Base-by-base conservation (phyloP, 164 flowering plant species). In the Magnolia changhungtana region DNA sequence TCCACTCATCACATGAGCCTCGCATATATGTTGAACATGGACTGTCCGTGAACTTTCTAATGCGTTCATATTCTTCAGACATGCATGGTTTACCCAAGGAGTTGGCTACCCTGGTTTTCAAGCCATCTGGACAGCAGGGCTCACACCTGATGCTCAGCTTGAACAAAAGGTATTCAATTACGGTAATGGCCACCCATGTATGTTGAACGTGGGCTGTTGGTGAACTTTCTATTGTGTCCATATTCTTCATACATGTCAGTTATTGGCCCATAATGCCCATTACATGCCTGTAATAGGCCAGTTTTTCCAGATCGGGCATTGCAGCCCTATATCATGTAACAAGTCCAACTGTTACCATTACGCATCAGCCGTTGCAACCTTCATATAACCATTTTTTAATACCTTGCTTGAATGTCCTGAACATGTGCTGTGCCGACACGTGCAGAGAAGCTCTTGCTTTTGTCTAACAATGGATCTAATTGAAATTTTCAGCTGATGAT, bases 401-500 rank as follows among this genome's bases (percentile, higher is more conserved):
- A 27, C 29, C 29, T 27, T 27, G 61, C 61, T 55, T 16, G 18
- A 10, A 16, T 55, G 61, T 55, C 16, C 16, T 13, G 11, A 37
- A 37, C 45, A 37, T 1, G 1, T 64, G 2, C 29, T 27, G 1
- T 27, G 29, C 29, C 29, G 1, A 27, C 2, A 27, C 29, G 2
- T 27, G 19, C 18, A 18, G 9, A 64, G n/a, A n/a, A 19, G 51
- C 50, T 68, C 2, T 64, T 49, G 59, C 23, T 18, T 79, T 20
- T 16, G 3, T 67, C 4, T 59, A 45, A 8, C 6, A 29, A 11
- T 64, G 18, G 23, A 7, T 7, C 14, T 27, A 21, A 65, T 77
- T 63, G 18, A 19, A 21, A 55, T 78, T 71, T 77, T 31, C 86
- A 95, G 99, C 88, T 69, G 93, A 93, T 72, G 92, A 85, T 14